Percentiles rank a stretch among this genome's conserved stretches.
Evolutionary conservation across 495 filamentous ascomycete genomes (phyloP).

Genomic region (Talaromyces trachyspermus): DNA sequence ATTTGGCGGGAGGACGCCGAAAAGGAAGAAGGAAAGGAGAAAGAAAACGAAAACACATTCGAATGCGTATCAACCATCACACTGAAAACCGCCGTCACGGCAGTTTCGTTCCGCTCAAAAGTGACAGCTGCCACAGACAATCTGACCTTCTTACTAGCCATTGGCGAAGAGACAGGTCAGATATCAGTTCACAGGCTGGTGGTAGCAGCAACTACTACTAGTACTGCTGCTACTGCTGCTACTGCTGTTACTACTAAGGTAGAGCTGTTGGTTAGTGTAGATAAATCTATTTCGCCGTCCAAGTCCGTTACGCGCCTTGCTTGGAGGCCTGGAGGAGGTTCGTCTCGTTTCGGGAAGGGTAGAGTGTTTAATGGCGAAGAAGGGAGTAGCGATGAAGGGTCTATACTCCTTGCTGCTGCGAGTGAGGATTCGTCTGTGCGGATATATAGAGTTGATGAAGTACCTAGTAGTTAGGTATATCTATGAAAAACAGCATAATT

Average conservation of each 20-base stretch:
- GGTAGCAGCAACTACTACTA: too few species aligned
- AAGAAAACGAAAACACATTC: conserved; percentile 29
- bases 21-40: too few species aligned
- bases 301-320: conserved; percentile 66
- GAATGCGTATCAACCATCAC: conserved; percentile 46
- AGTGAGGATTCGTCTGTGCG: conserved; percentile 79
- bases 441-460: conserved; percentile 52
- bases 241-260: conserved; percentile 39
- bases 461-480: too few species aligned
- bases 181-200: conserved; percentile 34
- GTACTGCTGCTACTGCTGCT: too few species aligned
- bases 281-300: conserved; percentile 50
- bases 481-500: too few species aligned
- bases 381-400: conserved; percentile 11
- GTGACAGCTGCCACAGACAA: conserved; percentile 29
- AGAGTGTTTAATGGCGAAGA: too few species aligned
- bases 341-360: not conserved
- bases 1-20: conserved; percentile 51
- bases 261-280: conserved; percentile 29
- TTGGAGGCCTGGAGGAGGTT: conserved; percentile 60
- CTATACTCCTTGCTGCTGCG: conserved; percentile 61
- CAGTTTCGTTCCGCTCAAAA: conserved; percentile 57
- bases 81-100: conserved; percentile 59
- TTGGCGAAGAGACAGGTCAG: conserved; percentile 50
- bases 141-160: conserved; percentile 56